Evolutionary conservation across 2,329 filamentous ascomycete genomes (phyloP), one percentile per base, ranked within the genome.

Genomic region (Byssochlamys sp.): DNA sequence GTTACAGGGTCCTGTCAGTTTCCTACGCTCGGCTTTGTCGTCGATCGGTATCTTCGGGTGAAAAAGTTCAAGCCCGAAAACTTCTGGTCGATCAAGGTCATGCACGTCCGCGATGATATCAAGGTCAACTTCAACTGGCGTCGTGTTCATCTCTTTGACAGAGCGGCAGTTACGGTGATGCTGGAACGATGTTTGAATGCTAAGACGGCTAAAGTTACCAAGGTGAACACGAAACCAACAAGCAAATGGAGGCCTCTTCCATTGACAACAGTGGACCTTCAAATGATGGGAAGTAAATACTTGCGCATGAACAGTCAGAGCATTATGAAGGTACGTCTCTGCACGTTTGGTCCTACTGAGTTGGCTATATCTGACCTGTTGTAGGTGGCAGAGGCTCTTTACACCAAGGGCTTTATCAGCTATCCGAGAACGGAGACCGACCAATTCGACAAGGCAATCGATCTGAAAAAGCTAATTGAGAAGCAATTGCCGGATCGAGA

Each of bases 381-480:
- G 26, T 56, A 80, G 73, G 72, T 82, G 26, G 94, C 94, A 3
- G 94, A 99, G 72, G 78, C 79, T 4, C 82, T 99, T 1, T 99
- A 99, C 77, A 91, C 91, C 53, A 91, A 88, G 71, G 94, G 94
- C 0, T 97, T 91, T 75, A 96, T 99, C 73, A 96, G 91, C 72
- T 99, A 99, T 73, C 94, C 94, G 1, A 86, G 94, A 73, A 99
- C 94, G 0, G 94, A 99, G 73, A 99, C 94, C 0, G 94, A 99
- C 71, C 88, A 92, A 31, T 99, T 97, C 68, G 91, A 96, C 67
- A 84, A 84, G 66, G 92, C 83, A 3, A 96, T 97, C 77, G 87
- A 97, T 69, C 80, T 99, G 24, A 84, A 83, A 61, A 82, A 81
- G 25, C 77, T 99, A 7, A 82, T 96, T 19, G 84, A 89, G 66